These are phyloP conservation scores for Phaeoacremonium minimum DNA, from an alignment of 2,329 filamentous ascomycete genomes.

Conservation along the genomic window DNA sequence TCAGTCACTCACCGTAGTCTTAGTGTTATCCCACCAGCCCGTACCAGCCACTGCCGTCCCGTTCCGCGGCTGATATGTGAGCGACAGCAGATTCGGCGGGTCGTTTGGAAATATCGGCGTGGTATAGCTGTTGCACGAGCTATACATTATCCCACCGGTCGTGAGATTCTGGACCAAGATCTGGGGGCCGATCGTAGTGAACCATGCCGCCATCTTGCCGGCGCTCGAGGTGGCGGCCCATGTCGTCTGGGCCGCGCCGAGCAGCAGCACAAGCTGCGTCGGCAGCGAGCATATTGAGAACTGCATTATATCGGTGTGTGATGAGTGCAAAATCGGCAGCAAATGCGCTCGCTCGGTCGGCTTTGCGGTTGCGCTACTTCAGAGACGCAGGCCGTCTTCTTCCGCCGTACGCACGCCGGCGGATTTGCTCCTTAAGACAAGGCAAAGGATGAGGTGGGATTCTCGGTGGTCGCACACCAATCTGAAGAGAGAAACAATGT, in stretches of 20 bases:
- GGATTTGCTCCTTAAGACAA: no score
- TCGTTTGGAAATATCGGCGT: slow-evolving; percentile 27
- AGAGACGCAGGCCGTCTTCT: no score
- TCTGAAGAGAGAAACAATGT: no score
- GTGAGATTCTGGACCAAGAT: slow-evolving; percentile 28
- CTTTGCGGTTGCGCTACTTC: no score
- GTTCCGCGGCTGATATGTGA: slow-evolving; percentile 20
- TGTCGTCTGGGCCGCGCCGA: slow-evolving; percentile 14
- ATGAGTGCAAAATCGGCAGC: no score
- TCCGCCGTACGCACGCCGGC: no score
- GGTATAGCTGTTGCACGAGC: slow-evolving; percentile 24
- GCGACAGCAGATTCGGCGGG: slow-evolving; percentile 20
- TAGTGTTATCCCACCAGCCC: slow-evolving; percentile 26
- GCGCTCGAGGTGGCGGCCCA: no score
- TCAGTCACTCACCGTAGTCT: slow-evolving; percentile 19
- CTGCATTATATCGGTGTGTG: background rate
- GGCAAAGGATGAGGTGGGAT: no score
- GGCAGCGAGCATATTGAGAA: slow-evolving; percentile 22
- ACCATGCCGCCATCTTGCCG: slow-evolving; percentile 28
- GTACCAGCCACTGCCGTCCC: slow-evolving; percentile 26
- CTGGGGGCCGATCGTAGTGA: slow-evolving; percentile 23
- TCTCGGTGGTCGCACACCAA: no score
- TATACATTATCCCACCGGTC: slow-evolving; percentile 28
- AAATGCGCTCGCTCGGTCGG: no score
- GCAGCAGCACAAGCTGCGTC: slow-evolving; percentile 26